Percentiles rank a stretch among this genome's conserved stretches.
Evolutionary conservation across 352 stramenopile genomes (phyloP).

Genomic region (Globisporangium okanoganense): DNA sequence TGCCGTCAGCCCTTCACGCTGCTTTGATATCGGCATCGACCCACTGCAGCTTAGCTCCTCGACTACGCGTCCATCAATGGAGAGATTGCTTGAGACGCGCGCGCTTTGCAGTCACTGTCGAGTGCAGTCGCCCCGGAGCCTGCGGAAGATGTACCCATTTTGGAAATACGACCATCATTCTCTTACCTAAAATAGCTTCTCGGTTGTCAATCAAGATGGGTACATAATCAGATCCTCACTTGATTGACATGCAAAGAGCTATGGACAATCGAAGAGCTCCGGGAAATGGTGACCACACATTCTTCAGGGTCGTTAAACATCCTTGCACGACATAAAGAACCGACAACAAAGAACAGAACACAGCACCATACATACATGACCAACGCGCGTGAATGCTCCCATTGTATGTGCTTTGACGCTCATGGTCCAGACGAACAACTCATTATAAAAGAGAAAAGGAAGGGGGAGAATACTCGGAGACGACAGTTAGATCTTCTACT

Average conservation of each 20-base stretch:
- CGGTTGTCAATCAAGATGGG: constrained; percentile 7
- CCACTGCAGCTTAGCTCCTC: neutral
- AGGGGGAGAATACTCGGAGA: neutral
- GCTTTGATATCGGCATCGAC: neutral
- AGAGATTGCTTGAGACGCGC: neutral
- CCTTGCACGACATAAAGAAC: neutral
- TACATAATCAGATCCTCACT: neutral
- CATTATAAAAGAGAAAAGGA: neutral
- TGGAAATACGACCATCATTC: neutral
- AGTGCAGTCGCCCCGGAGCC: neutral
- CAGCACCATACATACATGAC: neutral
- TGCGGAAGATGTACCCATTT: constrained; percentile 4
- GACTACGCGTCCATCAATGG: neutral
- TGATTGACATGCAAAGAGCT: neutral
- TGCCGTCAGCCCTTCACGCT: neutral
- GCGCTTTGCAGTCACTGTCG: neutral
- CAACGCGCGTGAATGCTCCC: neutral
- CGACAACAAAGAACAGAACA: neutral
- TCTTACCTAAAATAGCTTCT: constrained; percentile 4
- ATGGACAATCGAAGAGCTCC: neutral
- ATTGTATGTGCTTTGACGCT: neutral
- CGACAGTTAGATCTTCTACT: constrained; percentile 75
- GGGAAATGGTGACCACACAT: neutral
- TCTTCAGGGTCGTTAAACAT: neutral
- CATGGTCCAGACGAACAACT: neutral